These are phyloP conservation scores for Penicillium silybi DNA, from an alignment of 495 filamentous ascomycete genomes.

Conservation along the genomic window DNA sequence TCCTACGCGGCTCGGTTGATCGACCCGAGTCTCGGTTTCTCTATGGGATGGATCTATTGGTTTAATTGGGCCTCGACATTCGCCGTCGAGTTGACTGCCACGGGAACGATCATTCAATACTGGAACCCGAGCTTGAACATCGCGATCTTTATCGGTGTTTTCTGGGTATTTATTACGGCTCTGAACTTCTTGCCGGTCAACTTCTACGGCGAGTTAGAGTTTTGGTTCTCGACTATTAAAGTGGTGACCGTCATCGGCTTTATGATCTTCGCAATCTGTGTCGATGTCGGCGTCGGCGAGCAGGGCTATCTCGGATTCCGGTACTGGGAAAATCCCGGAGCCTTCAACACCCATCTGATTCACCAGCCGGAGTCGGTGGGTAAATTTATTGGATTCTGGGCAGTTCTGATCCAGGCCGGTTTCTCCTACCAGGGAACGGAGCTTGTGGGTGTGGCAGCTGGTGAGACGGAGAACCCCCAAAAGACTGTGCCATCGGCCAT, in stretches of 20 bases:
- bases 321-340: slow-evolving; percentile 59
- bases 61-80: slow-evolving; percentile 56
- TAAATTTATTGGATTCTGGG: slow-evolving; percentile 37
- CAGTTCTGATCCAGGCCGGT: slow-evolving; percentile 45
- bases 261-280: slow-evolving; percentile 56
- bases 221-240: slow-evolving; percentile 59
- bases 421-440: slow-evolving; percentile 68
- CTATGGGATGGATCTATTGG: slow-evolving; percentile 70
- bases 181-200: slow-evolving; percentile 57
- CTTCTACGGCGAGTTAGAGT: slow-evolving; percentile 54
- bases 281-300: slow-evolving; percentile 54
- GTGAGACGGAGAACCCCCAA: slow-evolving; percentile 62
- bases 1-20: slow-evolving; percentile 65
- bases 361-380: slow-evolving; percentile 55
- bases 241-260: slow-evolving; percentile 56
- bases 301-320: slow-evolving; percentile 53
- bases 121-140: slow-evolving; percentile 57
- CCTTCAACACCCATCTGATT: slow-evolving; percentile 56
- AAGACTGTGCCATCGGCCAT: slow-evolving; percentile 62
- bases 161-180: slow-evolving; percentile 59
- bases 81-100: slow-evolving; percentile 64
- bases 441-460: slow-evolving; percentile 62
- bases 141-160: slow-evolving; percentile 64
- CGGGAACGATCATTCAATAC: slow-evolving; percentile 64
- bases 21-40: slow-evolving; percentile 65